phyloP scores from a whole-genome alignment of 1,139 yeast genomes.

The Scheffersomyces stambukii region DNA sequence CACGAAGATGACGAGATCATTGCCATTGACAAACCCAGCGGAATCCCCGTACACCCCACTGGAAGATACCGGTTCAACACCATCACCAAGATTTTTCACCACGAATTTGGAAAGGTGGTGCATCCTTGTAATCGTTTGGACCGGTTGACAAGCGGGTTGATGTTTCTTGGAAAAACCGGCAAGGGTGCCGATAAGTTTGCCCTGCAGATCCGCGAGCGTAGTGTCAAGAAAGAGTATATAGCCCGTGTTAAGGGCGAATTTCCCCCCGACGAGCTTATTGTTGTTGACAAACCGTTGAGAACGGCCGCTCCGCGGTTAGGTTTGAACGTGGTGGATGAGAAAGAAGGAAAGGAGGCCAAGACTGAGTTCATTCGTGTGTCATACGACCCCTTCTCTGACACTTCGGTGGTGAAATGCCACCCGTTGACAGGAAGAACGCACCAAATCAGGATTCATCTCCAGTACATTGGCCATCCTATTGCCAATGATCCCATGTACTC shows the following conservation, averaged over 20 bases:
- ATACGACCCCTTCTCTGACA: constrained; percentile 52
- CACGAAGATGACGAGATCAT: constrained; percentile 74
- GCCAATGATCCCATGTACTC: constrained; percentile 90
- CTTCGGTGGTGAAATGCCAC: constrained; percentile 73
- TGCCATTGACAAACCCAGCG: constrained; percentile 91
- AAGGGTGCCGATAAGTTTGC: constrained; percentile 77
- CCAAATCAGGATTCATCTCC: constrained; percentile 90
- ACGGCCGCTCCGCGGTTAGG: constrained; percentile 80
- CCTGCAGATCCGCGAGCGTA: constrained; percentile 68
- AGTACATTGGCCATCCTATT: constrained; percentile 81
- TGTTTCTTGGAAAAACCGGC: constrained; percentile 86
- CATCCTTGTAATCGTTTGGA: constrained; percentile 94
- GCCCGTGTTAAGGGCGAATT: constrained; percentile 88
- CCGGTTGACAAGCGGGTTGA: constrained; percentile 86
- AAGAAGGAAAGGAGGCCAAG: constrained; percentile 63
- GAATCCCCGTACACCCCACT: constrained; percentile 95
- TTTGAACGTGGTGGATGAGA: constrained; percentile 62
- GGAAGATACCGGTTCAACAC: constrained; percentile 89
- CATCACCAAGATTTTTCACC: constrained; percentile 74
- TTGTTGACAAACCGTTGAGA: constrained; percentile 63
- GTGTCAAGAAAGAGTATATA: constrained; percentile 76
- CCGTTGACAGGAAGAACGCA: constrained; percentile 94
- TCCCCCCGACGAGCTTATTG: constrained; percentile 47
- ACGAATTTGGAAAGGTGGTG: constrained; percentile 57
- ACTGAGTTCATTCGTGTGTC: constrained; percentile 53